Conservation (phyloP, 2,329 filamentous ascomycete species). For the Thelonectria rubi region DNA sequence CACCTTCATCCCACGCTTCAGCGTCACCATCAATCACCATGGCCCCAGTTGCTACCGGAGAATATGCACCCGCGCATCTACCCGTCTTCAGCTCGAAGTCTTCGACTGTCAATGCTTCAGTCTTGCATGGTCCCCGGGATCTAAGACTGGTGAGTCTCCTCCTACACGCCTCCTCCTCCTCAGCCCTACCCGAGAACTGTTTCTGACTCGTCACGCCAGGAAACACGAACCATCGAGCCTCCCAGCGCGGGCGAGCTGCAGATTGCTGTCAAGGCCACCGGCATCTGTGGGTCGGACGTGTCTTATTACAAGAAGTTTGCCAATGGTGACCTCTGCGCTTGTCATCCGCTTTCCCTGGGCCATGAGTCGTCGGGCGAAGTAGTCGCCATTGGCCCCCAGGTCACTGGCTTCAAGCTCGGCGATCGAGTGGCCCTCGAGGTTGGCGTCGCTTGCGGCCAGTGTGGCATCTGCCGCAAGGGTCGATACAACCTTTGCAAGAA, state of each 20-base stretch:
- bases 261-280: conserved; percentile 71
- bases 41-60: conserved; percentile 60
- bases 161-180: conserved; percentile 20
- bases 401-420: conserved; percentile 61
- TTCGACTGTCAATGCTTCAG: conserved; percentile 61
- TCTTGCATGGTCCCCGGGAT: conserved; percentile 66
- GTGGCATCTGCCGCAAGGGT: conserved; percentile 61
- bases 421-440: conserved; percentile 69
- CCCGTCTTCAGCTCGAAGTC: conserved; percentile 52
- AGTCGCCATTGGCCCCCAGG: conserved; percentile 62
- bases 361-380: conserved; percentile 70
- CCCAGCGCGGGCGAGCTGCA: conserved; percentile 66
- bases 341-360: conserved; percentile 71
- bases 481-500: conserved; percentile 70
- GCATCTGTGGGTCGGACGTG: conserved; percentile 75
- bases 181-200: conserved; percentile 37
- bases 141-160: conserved; percentile 62
- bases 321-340: conserved; percentile 74
- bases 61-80: conserved; percentile 55
- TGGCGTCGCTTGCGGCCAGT: conserved; percentile 62
- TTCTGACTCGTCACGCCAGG: conserved; percentile 50
- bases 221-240: conserved; percentile 58
- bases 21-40: conserved; percentile 47
- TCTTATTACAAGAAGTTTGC: conserved; percentile 78
- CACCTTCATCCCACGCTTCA: conserved; percentile 70